phyloP scores from a whole-genome alignment of 148 eudicot species.

The Vaccinium corymbosum region DNA sequence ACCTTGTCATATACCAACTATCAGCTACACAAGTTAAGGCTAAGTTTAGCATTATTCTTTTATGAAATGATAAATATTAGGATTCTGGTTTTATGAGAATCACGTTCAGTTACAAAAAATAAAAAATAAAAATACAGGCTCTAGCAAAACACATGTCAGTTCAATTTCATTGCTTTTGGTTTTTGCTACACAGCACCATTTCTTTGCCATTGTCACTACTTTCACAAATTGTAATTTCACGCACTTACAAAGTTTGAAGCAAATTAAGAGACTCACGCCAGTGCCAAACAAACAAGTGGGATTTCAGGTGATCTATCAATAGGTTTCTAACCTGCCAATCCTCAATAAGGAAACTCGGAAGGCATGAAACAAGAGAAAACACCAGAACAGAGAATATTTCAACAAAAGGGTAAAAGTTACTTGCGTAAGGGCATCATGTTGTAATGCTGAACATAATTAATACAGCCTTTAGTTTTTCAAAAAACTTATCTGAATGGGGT shows the following conservation, averaged over 20 bases:
- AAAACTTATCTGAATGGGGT: neutral
- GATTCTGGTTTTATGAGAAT: neutral
- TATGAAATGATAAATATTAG: neutral
- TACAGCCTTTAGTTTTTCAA: neutral
- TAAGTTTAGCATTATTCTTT: neutral
- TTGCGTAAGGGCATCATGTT: neutral
- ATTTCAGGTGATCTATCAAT: neutral
- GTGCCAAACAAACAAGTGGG: neutral
- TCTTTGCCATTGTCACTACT: neutral
- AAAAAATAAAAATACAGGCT: neutral
- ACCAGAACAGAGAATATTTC: neutral
- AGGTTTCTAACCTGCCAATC: neutral
- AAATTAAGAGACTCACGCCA: too few relatives aligned
- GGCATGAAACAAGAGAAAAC: neutral
- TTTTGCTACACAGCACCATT: too few relatives aligned
- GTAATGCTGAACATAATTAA: neutral
- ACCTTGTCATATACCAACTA: neutral
- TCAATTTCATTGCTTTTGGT: neutral
- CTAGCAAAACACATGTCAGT: neutral
- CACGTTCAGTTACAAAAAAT: too few relatives aligned
- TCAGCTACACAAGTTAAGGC: neutral
- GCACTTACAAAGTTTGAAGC: neutral
- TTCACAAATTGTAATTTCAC: neutral
- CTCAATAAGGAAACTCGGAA: neutral
- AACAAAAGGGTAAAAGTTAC: neutral